Base-by-base conservation (phyloP, 1,284 basidiomycete genomes). In the Xerocomus nothofagi region DNA sequence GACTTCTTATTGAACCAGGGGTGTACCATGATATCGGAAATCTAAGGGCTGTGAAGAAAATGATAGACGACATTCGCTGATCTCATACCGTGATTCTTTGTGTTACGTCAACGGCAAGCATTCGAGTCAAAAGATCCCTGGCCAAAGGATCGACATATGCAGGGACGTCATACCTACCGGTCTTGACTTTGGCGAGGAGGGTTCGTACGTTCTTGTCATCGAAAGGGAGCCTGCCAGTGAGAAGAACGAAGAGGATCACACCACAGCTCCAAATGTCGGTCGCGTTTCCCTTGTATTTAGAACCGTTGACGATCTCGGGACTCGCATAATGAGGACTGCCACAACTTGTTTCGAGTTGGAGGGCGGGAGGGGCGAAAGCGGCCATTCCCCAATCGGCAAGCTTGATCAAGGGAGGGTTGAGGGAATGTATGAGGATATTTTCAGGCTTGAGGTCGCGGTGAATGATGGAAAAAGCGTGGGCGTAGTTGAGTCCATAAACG, bases 361-460 rank as follows among this genome's bases (percentile, higher is more conserved):
- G 77, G 33, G 82, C 78, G 26, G 86, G 88, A 42, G 85, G 86
- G 43, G 88, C 87, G 59, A 93, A 91, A 14, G 94, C 91, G 17
- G 97, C 96, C 97, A 99, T 99, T 37, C 97, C 97, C 84, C 97
- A 99, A 72, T 99, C 97, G 23, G 95, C 97, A 31, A 99, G 91
- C 76, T 99, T 99, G 75, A 98, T 82, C 63, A 93, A 80, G 57
- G 91, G 91, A 50, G 93, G 81, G 47, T 82, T 78, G 57, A 91
- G 76, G 48, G 87, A 87, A 57, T 93, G 88, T 51, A 97, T 88
- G 36, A 98, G 77, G 50, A 98, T 86, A 67, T 99, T 99, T 73
- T 99, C 97, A 2, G 97, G 97, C 66, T 99, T 99, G 61, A 99
- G 82, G 71, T 99, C 97, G 36, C 97, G 92, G 70, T 99, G 97